Base-by-base conservation (phyloP, 768 basidiomycete species). In the Panaeolus papilionaceus region DNA sequence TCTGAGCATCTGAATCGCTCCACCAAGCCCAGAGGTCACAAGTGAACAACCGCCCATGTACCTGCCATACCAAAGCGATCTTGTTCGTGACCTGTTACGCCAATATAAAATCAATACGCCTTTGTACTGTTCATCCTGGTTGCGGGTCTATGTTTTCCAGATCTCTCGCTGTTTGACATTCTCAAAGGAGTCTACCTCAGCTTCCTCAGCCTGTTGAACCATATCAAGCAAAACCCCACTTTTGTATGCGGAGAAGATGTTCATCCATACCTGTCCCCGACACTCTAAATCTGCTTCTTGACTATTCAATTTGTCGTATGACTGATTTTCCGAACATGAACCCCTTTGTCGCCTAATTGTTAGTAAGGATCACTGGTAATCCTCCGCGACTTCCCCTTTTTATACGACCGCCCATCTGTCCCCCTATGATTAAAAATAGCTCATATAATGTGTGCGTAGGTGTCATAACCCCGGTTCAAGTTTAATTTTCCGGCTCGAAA, bases 281-380 rank as follows among this genome's bases (percentile, higher is more conserved):
- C 28, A 58, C 26, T 58, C 54, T 58, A 58, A 58, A 2, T 23
- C 1, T 58, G 28, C 54, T 33, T 58, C 10, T 58, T 5, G 33
- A 3, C 14, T 16, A 12, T 12, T 14, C 8, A 14, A 51, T 23
- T 51, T 26, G 49, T 28, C 20, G 20, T 51, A 11, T 51, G 28
- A 23, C 26, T 28, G 14, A 28, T 58, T 58, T 37, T 58, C 54
- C 54, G 54, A 58, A 33, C 28, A 58, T 58, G 54, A 58, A 58
- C 54, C 54, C 4, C 20, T 11, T 10, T 58, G 26, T 23, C 28
- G 23, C 49, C 23, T 51, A 10, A 14, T 26, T 51, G 26, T 12
- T 7, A 5, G 28, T 26, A 12, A 33, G 6, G 11, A n/a, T 58
- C 54, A 28, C 26, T 58, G 26, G 14, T 37, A 58, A 28, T 58